Conservation (phyloP, 768 basidiomycete genomes). For the Calocybe gangraenosa region DNA sequence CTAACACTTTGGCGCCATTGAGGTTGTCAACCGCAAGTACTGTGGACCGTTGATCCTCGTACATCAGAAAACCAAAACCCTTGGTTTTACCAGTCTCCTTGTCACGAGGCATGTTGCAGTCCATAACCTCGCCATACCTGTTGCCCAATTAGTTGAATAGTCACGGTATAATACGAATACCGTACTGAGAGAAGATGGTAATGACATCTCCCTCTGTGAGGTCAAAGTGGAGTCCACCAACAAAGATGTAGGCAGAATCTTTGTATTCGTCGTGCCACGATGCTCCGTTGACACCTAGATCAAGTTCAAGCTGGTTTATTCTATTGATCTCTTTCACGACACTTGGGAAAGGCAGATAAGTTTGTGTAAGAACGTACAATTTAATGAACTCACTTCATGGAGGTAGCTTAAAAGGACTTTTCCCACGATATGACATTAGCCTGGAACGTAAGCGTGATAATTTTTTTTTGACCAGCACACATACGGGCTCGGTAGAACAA, state of each 20-base stretch:
- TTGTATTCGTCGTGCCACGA: slow-evolving; percentile 99
- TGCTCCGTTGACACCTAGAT: slow-evolving; percentile 62
- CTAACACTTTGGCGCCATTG: slow-evolving; percentile 88
- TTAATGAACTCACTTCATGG: slow-evolving; percentile 64
- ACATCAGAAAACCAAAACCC: slow-evolving; percentile 98
- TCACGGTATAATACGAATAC: background rate
- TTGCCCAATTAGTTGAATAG: slow-evolving; percentile 1
- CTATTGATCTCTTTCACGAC: slow-evolving; percentile 91
- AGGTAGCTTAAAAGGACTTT: slow-evolving; percentile 22
- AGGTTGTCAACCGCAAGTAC: slow-evolving; percentile 97
- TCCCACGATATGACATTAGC: slow-evolving; percentile 30
- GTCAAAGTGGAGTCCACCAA: slow-evolving; percentile 84
- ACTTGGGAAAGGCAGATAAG: slow-evolving; percentile 35
- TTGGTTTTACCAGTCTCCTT: slow-evolving; percentile 86
- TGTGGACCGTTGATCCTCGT: slow-evolving; percentile 96
- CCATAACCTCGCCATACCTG: slow-evolving; percentile 96
- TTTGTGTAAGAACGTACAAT: slow-evolving; percentile 8
- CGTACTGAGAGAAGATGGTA: slow-evolving; percentile 95
- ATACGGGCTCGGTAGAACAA: slow-evolving; percentile 7
- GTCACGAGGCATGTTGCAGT: slow-evolving; percentile 92
- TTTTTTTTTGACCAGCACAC: slow-evolving; percentile 20
- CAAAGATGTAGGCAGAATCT: slow-evolving; percentile 94
- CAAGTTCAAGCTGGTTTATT: slow-evolving; percentile 89
- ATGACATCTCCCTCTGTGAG: slow-evolving; percentile 98
- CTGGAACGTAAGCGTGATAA: slow-evolving; percentile 12